Base-by-base conservation (phyloP, 208 protist species). In the Vickermania ingenoplastis region DNA sequence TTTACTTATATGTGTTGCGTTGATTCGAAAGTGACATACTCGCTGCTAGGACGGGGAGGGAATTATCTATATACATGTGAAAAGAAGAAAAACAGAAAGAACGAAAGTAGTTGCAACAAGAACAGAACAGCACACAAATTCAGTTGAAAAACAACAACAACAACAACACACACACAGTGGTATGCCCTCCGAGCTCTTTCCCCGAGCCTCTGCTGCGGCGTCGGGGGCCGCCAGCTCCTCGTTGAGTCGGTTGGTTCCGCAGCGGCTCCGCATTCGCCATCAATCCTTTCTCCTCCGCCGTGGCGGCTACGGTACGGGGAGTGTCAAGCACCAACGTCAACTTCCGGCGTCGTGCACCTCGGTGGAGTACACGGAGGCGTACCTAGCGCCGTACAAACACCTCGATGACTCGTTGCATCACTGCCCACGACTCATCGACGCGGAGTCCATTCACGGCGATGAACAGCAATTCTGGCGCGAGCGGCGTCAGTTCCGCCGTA, bases 361-460 rank as follows among this genome's bases (percentile, higher is more conserved):
- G 4, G 75, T 90, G 0, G 83, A 90, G 53, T 93, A 91, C 75
- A 76, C 65, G 1, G 72, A 67, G 11, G 29, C 62, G 1, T 76
- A 86, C 71, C 60, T 83, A 31, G 55, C 59, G 1, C 51, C 65
- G 13, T 79, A 87, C 57, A 7, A 45, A 45, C 7, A 45, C 11
- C 17, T 17, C 36, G 59, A 64, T 50, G 48, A 48, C 0, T 65
- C 79, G 11, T 53, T 56, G 3, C 69, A 69, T 11, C 64, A 50
- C 31, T 86, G 79, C 31, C 72, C 65, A n/a, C 81, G 87, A 21
- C 67, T 90, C 28, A 89, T 94, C 45, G 78, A 94, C 53, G 87
- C 87, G 0, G 83, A 91, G 67, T 58, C 52, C 0, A 49, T 94
- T 22, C 87, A 94, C 72, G 82, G 79, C 11, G 87, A 94, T 58